phyloP scores from a whole-genome alignment of 2,329 filamentous ascomycete species.

The Leptographium galeiforme region DNA sequence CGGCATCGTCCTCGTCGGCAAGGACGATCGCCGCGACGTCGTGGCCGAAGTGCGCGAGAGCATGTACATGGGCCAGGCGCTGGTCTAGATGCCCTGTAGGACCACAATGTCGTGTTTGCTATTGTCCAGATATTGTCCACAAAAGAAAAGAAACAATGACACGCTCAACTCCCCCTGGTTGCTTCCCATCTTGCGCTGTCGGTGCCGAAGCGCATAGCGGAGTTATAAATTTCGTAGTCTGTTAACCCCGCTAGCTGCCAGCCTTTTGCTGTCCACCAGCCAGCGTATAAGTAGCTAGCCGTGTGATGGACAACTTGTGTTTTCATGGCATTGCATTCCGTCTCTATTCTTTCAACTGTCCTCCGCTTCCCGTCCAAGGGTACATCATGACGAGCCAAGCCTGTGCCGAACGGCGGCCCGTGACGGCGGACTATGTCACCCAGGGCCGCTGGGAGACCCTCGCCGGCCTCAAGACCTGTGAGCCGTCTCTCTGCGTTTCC shows the following conservation, averaged over 20 bases:
- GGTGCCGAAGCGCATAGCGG: constrained; percentile 1
- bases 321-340: too few species aligned
- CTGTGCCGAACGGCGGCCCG: constrained; percentile 22
- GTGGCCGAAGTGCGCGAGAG: constrained; percentile 84
- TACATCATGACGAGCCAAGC: constrained; percentile 13
- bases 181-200: background rate
- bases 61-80: constrained; percentile 69
- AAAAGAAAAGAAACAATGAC: too few species aligned
- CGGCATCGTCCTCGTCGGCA: constrained; percentile 81
- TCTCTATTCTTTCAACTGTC: too few species aligned
- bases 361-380: background rate
- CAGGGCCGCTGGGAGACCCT: constrained; percentile 27
- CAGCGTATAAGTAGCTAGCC: too few species aligned
- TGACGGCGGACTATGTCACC: constrained; percentile 23
- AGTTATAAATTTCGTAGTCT: background rate
- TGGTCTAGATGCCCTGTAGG: constrained; percentile 39
- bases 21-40: constrained; percentile 77
- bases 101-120: too few species aligned
- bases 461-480: constrained; percentile 28
- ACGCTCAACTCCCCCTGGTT: too few species aligned
- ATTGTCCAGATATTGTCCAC: too few species aligned
- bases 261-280: background rate
- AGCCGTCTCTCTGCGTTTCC: constrained; percentile 9
- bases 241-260: background rate
- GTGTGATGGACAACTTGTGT: too few species aligned